These are phyloP conservation scores for Schoenoplectus tabernaemontani DNA, from an alignment of 202 grass and related monocot species.

Conservation along the genomic window DNA sequence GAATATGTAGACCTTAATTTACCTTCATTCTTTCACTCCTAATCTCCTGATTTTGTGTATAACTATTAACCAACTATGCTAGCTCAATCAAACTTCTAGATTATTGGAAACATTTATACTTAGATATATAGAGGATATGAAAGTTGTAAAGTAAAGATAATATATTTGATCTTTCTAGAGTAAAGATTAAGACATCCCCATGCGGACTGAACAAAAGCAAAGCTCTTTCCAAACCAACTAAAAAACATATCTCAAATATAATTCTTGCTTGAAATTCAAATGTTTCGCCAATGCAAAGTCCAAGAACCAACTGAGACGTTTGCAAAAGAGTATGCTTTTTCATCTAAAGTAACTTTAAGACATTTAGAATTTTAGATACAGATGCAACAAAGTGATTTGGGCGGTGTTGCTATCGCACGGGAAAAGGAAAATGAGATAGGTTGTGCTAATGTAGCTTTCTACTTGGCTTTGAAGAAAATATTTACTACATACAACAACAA, in stretches of 20 bases:
- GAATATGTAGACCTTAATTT: no score
- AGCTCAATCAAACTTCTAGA: neutral
- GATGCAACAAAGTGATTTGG: constrained; percentile 3
- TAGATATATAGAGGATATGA: neutral
- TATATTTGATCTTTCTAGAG: neutral
- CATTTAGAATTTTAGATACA: constrained; percentile 8
- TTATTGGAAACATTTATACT: neutral
- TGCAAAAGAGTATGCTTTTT: neutral
- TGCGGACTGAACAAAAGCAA: constrained; percentile 1
- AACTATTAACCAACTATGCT: no score
- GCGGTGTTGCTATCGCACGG: neutral
- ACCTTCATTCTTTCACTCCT: no score
- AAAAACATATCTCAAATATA: neutral
- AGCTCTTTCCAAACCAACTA: neutral
- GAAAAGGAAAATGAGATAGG: neutral
- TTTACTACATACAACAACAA: no score
- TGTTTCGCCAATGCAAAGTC: constrained; percentile 14
- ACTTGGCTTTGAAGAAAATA: neutral
- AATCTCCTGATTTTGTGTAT: no score
- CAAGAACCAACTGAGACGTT: neutral
- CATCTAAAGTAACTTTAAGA: constrained; percentile 14
- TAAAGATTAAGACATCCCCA: constrained; percentile 16
- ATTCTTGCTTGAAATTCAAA: constrained; percentile 3
- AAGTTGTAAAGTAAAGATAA: neutral
- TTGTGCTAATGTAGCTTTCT: neutral